Conservation (phyloP, 805 yeast genomes). For the Barnettozyma botsteinii region DNA sequence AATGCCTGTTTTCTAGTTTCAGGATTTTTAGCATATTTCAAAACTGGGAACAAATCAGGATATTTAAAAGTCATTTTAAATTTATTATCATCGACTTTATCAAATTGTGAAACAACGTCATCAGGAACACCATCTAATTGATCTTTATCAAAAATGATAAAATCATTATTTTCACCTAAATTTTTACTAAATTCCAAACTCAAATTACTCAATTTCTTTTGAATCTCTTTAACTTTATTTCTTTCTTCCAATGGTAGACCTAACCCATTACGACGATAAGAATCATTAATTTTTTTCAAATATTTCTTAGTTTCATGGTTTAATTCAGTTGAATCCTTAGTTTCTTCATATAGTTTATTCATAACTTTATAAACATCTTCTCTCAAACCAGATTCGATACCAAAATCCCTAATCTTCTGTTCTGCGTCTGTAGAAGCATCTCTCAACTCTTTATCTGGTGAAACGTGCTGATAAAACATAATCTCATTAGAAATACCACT, state of each 20-base stretch:
- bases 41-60: constrained; percentile 74
- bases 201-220: constrained; percentile 53
- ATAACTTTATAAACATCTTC: constrained; percentile 59
- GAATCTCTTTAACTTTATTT: constrained; percentile 49
- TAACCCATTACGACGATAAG: constrained; percentile 64
- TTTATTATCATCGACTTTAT: constrained; percentile 30
- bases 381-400: constrained; percentile 61
- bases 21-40: constrained; percentile 60
- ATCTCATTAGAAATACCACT: constrained; percentile 43
- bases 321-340: constrained; percentile 27
- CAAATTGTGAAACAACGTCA: constrained; percentile 54
- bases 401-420: constrained; percentile 46
- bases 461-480: constrained; percentile 69
- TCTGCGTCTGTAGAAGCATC: constrained; percentile 67
- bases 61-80: constrained; percentile 73
- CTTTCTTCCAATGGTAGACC: constrained; percentile 51
- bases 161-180: constrained; percentile 66
- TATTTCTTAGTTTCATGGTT: constrained; percentile 53
- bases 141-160: constrained; percentile 50
- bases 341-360: constrained; percentile 42
- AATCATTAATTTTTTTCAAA: constrained; percentile 49
- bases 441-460: constrained; percentile 56
- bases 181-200: constrained; percentile 56
- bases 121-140: constrained; percentile 73
- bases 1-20: constrained; percentile 64